These are phyloP conservation scores for Gremmenia infestans DNA, from an alignment of 2,329 filamentous ascomycete genomes.

Conservation along the genomic window DNA sequence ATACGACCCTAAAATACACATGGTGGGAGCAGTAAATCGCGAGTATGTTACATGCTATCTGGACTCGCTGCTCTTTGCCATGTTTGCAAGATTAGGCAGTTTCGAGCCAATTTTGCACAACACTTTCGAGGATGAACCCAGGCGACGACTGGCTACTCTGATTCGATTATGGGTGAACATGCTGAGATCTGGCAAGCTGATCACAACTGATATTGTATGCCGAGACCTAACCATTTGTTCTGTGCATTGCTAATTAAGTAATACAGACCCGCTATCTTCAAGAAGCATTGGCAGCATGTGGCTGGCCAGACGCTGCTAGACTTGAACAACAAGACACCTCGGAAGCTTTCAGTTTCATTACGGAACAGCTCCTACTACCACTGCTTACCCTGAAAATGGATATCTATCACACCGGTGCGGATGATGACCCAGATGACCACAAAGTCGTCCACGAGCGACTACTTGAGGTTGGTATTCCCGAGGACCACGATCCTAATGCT, in stretches of 20 bases:
- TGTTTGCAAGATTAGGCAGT: conserved; percentile 86
- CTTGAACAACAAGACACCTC: conserved; percentile 91
- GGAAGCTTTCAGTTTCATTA: conserved; percentile 93
- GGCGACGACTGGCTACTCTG: conserved; percentile 69
- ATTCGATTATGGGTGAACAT: conserved; percentile 91
- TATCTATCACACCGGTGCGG: conserved; percentile 85
- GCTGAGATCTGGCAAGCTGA: conserved; percentile 76
- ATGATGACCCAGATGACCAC: conserved; percentile 80
- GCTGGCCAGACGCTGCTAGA: conserved; percentile 75
- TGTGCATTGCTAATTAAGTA: conserved; percentile 11
- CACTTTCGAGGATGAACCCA: conserved; percentile 65
- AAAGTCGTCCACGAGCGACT: conserved; percentile 90
- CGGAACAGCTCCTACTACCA: conserved; percentile 80
- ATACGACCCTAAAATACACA: conserved; percentile 65
- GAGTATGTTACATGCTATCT: conserved; percentile 89
- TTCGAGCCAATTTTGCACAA: conserved; percentile 91
- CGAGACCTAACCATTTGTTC: neutral
- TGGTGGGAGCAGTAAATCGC: conserved; percentile 84
- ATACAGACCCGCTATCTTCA: conserved; percentile 74
- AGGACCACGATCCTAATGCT: conserved; percentile 56
- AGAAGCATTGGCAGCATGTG: conserved; percentile 75
- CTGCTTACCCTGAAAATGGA: conserved; percentile 89
- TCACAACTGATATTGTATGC: conserved; percentile 76
- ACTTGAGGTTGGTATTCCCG: conserved; percentile 84
- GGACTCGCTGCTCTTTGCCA: conserved; percentile 86